A percentile compares a stretch with the other conserved stretches of the same genome.
phyloP scores from a whole-genome alignment of 2,329 filamentous ascomycete species.

The Plectosphaerella sp. region DNA sequence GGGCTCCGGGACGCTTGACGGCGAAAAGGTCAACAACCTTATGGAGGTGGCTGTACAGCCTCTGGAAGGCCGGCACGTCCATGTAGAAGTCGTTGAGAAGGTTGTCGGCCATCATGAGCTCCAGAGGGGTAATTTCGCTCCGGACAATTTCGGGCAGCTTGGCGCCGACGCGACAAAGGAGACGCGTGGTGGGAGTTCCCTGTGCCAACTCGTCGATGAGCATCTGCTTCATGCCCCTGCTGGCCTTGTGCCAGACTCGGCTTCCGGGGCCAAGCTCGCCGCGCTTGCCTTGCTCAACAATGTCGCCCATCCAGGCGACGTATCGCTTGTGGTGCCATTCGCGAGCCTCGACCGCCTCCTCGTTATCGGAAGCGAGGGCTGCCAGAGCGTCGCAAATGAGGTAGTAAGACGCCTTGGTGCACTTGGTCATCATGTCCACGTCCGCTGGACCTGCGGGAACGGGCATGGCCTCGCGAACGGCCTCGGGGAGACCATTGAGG shows the following conservation, averaged over 20 bases:
- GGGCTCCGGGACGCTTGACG: not conserved
- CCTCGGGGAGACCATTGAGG: too few species aligned
- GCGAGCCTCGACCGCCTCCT: too few species aligned
- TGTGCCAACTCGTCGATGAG: slow-evolving; percentile 5
- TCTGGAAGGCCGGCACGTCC: slow-evolving; percentile 2
- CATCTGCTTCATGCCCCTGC: slow-evolving; percentile 7
- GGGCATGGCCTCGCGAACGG: too few species aligned
- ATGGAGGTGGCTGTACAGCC: not conserved
- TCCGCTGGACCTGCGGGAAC: too few species aligned
- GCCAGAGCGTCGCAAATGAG: too few species aligned
- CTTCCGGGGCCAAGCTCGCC: slow-evolving; percentile 4
- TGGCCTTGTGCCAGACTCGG: slow-evolving; percentile 1
- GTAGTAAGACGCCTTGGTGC: too few species aligned
- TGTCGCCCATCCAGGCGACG: slow-evolving; percentile 11
- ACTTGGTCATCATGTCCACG: too few species aligned
- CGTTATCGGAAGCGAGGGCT: too few species aligned
- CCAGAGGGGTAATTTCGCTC: slow-evolving; percentile 20
- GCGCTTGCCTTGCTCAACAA: not conserved
- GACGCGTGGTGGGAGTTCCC: too few species aligned
- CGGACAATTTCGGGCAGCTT: slow-evolving; percentile 17
- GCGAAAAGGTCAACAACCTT: not conserved
- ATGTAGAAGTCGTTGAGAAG: slow-evolving; percentile 11
- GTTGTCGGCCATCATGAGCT: slow-evolving; percentile 21
- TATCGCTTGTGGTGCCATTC: slow-evolving; percentile 10
- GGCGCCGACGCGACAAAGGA: slow-evolving; percentile 6